These are phyloP conservation scores for Eustoma russellianum DNA, from an alignment of 257 asterid genomes.

Conservation along the genomic window DNA sequence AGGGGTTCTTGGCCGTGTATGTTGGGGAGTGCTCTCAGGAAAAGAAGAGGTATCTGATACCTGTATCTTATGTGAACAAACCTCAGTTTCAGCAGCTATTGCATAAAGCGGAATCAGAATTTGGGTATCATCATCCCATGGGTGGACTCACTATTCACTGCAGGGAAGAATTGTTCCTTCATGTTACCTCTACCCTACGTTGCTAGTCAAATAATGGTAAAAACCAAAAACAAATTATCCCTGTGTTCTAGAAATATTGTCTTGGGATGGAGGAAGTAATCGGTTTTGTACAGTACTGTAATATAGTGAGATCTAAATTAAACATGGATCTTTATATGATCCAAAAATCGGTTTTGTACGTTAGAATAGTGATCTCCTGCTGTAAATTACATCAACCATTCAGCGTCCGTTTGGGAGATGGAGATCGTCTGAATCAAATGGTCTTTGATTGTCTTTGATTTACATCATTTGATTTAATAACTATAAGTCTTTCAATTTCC, in stretches of 20 bases:
- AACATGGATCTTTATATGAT: too few relatives aligned
- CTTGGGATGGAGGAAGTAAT: too few relatives aligned
- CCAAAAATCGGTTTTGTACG: too few relatives aligned
- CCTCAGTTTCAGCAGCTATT: conserved; percentile 20
- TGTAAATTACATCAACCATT: too few relatives aligned
- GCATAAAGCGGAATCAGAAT: conserved; percentile 20
- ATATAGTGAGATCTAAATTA: not conserved
- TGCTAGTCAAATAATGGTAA: not conserved
- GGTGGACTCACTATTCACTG: conserved; percentile 27
- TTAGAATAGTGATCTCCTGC: too few relatives aligned
- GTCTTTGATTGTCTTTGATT: too few relatives aligned
- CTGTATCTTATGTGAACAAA: conserved; percentile 18
- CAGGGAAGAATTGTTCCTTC: conserved; percentile 21
- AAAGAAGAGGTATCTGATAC: conserved; percentile 20
- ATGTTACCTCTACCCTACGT: conserved; percentile 15
- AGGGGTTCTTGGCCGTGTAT: conserved; percentile 22
- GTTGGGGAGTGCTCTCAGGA: conserved; percentile 16
- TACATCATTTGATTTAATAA: too few relatives aligned
- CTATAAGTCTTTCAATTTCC: too few relatives aligned
- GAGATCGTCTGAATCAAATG: too few relatives aligned
- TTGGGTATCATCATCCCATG: conserved; percentile 28
- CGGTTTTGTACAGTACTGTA: conserved; percentile 4
- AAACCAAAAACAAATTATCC: too few relatives aligned
- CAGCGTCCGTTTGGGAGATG: too few relatives aligned
- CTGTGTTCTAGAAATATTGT: too few relatives aligned